Conservation (phyloP, 2,329 filamentous ascomycete species). For the Aspergillus sojae region DNA sequence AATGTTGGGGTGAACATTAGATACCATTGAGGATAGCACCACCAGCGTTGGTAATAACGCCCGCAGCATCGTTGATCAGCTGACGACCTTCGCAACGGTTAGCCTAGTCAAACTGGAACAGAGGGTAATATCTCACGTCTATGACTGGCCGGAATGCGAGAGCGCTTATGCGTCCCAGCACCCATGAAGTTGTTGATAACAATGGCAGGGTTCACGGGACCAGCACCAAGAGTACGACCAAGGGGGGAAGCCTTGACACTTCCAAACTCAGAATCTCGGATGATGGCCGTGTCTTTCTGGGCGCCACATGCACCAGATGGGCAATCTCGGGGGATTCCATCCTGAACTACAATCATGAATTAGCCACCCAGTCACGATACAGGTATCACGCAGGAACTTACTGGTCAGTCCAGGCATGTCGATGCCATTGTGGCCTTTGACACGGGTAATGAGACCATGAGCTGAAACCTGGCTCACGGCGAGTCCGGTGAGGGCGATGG, state of each 20-base stretch:
- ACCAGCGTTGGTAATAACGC: conserved; percentile 32
- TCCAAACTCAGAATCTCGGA: conserved; percentile 62
- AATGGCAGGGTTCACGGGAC: conserved; percentile 59
- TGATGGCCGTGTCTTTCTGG: conserved; percentile 72
- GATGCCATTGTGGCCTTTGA: conserved; percentile 64
- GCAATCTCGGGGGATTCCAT: conserved; percentile 71
- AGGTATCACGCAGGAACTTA: conserved; percentile 26
- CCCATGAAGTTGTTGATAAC: conserved; percentile 65
- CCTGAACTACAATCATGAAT: conserved; percentile 50
- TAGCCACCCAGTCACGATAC: background rate
- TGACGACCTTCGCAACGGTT: conserved; percentile 8
- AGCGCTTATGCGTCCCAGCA: background rate
- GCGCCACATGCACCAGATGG: conserved; percentile 63
- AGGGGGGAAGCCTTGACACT: conserved; percentile 60
- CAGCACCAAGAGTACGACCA: conserved; percentile 64
- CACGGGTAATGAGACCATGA: conserved; percentile 61
- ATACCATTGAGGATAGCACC: conserved; percentile 14
- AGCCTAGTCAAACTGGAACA: conserved; percentile 25
- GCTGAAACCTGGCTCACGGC: conserved; percentile 49
- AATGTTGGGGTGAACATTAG: background rate
- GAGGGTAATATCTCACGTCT: background rate
- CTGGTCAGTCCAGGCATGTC: conserved; percentile 63
- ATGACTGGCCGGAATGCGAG: background rate
- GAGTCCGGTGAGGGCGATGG: conserved; percentile 1
- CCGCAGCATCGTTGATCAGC: conserved; percentile 27